phyloP scores from a whole-genome alignment of 768 basidiomycete genomes.

The Serendipita sp. region DNA sequence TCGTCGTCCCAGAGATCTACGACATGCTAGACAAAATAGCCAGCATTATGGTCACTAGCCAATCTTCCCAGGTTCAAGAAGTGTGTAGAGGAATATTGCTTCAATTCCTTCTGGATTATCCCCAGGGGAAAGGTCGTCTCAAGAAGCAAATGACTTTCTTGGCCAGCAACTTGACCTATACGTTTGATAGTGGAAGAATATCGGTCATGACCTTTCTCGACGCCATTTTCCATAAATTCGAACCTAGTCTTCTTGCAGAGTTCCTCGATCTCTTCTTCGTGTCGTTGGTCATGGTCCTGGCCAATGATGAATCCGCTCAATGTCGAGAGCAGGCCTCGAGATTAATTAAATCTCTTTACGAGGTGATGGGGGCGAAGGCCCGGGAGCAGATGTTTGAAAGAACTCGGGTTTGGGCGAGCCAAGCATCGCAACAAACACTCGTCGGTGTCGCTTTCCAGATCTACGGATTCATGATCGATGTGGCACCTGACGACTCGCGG shows the following conservation, averaged over 20 bases:
- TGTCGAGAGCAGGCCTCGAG: slow-evolving; percentile 80
- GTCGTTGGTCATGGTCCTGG: slow-evolving; percentile 77
- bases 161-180: slow-evolving; percentile 80
- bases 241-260: slow-evolving; percentile 51
- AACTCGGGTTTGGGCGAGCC: slow-evolving; percentile 62
- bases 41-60: slow-evolving; percentile 83
- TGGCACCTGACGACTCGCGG: slow-evolving; percentile 30
- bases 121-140: slow-evolving; percentile 83
- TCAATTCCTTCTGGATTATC: slow-evolving; percentile 93
- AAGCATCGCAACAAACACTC: slow-evolving; percentile 42
- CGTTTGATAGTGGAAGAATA: slow-evolving; percentile 72
- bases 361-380: slow-evolving; percentile 44
- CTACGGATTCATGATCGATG: slow-evolving; percentile 65
- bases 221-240: slow-evolving; percentile 73
- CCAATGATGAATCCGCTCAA: slow-evolving; percentile 82
- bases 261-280: slow-evolving; percentile 83
- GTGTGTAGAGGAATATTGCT: slow-evolving; percentile 75
- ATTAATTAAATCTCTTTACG: slow-evolving; percentile 61
- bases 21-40: slow-evolving; percentile 90
- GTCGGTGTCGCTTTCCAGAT: slow-evolving; percentile 64
- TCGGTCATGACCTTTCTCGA: slow-evolving; percentile 92
- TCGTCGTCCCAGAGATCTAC: slow-evolving; percentile 92
- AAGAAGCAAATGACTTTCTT: slow-evolving; percentile 80
- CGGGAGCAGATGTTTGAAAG: slow-evolving; percentile 45
- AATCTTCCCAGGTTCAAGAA: slow-evolving; percentile 81